A percentile compares a stretch with the other conserved stretches of the same genome.
Evolutionary conservation across 1,284 basidiomycete species (phyloP).

Genomic region (Sanguinoderma infundibulare): DNA sequence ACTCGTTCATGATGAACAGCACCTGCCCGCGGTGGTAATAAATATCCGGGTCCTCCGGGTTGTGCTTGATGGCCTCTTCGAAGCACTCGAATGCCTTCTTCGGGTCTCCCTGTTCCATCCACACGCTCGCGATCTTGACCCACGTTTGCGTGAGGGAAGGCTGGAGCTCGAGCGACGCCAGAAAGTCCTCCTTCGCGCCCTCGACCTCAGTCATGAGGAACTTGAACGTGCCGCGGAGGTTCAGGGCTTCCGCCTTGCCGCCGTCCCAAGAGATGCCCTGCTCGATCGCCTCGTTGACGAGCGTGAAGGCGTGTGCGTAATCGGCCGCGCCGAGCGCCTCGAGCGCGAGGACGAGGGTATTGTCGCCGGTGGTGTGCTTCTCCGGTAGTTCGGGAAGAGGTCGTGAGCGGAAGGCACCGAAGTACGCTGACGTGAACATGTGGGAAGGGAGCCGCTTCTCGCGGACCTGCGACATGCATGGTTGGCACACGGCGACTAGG

Average conservation of each 20-base stretch:
- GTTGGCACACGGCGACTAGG: no score
- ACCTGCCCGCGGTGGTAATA: constrained; percentile 99
- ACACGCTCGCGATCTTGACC: constrained; percentile 97
- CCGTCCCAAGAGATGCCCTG: constrained; percentile 84
- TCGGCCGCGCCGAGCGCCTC: constrained; percentile 88
- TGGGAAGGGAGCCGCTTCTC: constrained; percentile 88
- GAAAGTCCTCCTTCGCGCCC: constrained; percentile 87
- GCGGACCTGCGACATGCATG: constrained; percentile 54
- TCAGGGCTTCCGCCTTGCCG: constrained; percentile 88
- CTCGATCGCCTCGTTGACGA: constrained; percentile 87
- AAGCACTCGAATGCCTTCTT: constrained; percentile 89
- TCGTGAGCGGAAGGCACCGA: constrained; percentile 92
- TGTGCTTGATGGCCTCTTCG: constrained; percentile 85
- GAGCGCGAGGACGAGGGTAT: constrained; percentile 81
- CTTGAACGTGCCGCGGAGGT: constrained; percentile 96
- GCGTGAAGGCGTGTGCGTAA: constrained; percentile 81
- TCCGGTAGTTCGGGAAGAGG: constrained; percentile 79
- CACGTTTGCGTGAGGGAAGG: constrained; percentile 88
- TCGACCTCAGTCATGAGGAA: constrained; percentile 89
- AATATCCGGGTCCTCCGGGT: constrained; percentile 91
- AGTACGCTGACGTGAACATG: constrained; percentile 95
- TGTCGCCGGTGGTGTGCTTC: constrained; percentile 78
- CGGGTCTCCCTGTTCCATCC: constrained; percentile 94
- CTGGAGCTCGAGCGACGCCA: constrained; percentile 75
- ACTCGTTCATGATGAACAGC: constrained; percentile 95